Percentiles rank a stretch among this genome's conserved stretches.
phyloP scores from a whole-genome alignment of 208 protist genomes.

The Wallacemonas sp. region DNA sequence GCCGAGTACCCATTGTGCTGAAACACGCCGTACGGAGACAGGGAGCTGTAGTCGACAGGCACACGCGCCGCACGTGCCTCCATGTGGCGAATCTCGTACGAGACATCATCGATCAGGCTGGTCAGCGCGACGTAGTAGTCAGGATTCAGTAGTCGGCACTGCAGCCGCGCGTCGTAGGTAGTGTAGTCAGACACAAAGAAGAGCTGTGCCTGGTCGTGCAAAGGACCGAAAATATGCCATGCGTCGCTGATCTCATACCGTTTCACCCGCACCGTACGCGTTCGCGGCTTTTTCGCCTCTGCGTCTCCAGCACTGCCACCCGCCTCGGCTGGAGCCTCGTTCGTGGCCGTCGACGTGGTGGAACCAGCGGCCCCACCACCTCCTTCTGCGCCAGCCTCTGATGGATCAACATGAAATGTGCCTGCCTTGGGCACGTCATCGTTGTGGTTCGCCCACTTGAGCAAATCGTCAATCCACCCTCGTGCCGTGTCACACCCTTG shows the following conservation, averaged over 20 bases:
- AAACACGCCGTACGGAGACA: conserved; percentile 34
- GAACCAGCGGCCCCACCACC: not conserved
- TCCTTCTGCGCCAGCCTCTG: not conserved
- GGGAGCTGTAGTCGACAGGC: conserved; percentile 9
- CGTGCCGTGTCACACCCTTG: conserved; percentile 47
- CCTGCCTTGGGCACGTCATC: conserved; percentile 63
- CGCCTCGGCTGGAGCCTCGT: not conserved
- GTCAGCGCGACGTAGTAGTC: conserved; percentile 59
- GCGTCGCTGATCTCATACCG: conserved; percentile 78
- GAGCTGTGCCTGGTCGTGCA: conserved; percentile 49
- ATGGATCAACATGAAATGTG: conserved; percentile 36
- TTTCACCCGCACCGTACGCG: conserved; percentile 54
- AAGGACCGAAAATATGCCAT: conserved; percentile 50
- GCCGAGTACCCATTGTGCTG: conserved; percentile 21
- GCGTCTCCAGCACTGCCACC: not conserved
- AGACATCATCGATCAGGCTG: conserved; percentile 53
- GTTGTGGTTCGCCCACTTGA: conserved; percentile 40
- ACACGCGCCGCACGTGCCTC: conserved; percentile 31
- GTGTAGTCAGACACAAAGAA: conserved; percentile 73
- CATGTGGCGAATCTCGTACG: conserved; percentile 54
- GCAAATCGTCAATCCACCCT: conserved; percentile 47
- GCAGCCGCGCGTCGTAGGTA: conserved; percentile 56
- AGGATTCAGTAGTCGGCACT: conserved; percentile 51
- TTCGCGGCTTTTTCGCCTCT: conserved; percentile 9
- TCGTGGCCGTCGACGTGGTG: not conserved